Evolutionary conservation across 129 eudicot genomes (phyloP).

Genomic region (Centrapalus pauciflorus): DNA sequence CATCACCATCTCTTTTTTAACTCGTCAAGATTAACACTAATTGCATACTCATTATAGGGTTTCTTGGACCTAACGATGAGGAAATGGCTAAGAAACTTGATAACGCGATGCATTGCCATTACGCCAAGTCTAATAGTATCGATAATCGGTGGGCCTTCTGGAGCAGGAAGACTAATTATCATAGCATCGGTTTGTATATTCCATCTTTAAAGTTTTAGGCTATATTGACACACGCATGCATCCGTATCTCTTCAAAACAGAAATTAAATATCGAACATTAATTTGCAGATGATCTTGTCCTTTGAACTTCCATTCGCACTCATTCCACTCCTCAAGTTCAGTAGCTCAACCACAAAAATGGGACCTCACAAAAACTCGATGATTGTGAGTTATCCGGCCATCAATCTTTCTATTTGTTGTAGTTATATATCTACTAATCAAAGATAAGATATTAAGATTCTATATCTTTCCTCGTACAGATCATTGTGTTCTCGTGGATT

Average conservation of each 20-base stretch:
- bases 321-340: constrained; percentile 75
- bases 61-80: constrained; percentile 69
- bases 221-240: neutral
- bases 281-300: constrained; percentile 67
- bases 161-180: constrained; percentile 64
- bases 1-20: no score
- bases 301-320: constrained; percentile 87
- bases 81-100: constrained; percentile 60
- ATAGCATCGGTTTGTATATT: constrained; percentile 64
- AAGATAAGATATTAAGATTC: neutral
- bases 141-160: constrained; percentile 65
- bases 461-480: constrained; percentile 23
- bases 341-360: constrained; percentile 65
- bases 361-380: constrained; percentile 76
- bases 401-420: neutral
- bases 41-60: constrained; percentile 31
- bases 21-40: neutral
- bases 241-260: neutral
- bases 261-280: neutral
- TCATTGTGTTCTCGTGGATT: constrained; percentile 61
- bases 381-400: constrained; percentile 45
- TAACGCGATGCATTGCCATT: constrained; percentile 70
- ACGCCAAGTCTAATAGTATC: constrained; percentile 68
- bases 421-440: no score
- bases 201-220: neutral